Percentiles rank a stretch among this genome's conserved stretches.
These are phyloP conservation scores for Arthrobotrys musiformis DNA, from an alignment of 2,329 filamentous ascomycete genomes.

Conservation along the genomic window DNA sequence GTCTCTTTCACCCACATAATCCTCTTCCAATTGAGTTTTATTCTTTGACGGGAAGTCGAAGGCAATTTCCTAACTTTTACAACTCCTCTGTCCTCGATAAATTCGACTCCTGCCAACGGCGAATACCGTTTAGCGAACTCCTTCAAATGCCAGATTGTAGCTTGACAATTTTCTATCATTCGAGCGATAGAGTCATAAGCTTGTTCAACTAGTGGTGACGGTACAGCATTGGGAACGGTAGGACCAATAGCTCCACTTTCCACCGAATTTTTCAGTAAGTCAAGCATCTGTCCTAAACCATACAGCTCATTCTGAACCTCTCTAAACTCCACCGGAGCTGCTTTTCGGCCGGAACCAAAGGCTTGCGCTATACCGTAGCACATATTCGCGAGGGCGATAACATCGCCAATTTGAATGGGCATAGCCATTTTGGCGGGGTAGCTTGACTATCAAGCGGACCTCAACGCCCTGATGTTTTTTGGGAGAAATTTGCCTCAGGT, in stretches of 20 bases:
- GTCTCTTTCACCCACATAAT: conserved; percentile 48
- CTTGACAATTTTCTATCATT: conserved; percentile 47
- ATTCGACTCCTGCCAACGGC: conserved; percentile 40
- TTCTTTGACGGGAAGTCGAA: conserved; percentile 42
- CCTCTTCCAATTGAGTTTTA: conserved; percentile 48
- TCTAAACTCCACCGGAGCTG: conserved; percentile 60
- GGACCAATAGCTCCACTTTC: conserved; percentile 30
- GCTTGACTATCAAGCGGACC: background rate
- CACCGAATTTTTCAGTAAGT: conserved; percentile 54
- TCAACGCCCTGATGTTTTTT: background rate
- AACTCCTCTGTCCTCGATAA: conserved; percentile 36
- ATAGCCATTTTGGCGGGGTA: conserved; percentile 57
- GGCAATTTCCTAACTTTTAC: conserved; percentile 34
- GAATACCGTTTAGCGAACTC: conserved; percentile 50
- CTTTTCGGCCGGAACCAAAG: conserved; percentile 60
- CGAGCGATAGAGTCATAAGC: conserved; percentile 37
- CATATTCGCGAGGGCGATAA: conserved; percentile 60
- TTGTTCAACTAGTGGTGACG: conserved; percentile 25
- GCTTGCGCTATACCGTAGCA: conserved; percentile 59
- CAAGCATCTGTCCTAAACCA: conserved; percentile 60
- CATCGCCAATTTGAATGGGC: conserved; percentile 60
- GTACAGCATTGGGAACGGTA: background rate
- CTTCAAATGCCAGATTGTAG: conserved; percentile 40
- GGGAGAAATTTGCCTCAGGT: conserved; percentile 33
- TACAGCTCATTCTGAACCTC: conserved; percentile 61